These are phyloP conservation scores for Penicillium samsonianum DNA, from an alignment of 495 filamentous ascomycete genomes.

Conservation along the genomic window DNA sequence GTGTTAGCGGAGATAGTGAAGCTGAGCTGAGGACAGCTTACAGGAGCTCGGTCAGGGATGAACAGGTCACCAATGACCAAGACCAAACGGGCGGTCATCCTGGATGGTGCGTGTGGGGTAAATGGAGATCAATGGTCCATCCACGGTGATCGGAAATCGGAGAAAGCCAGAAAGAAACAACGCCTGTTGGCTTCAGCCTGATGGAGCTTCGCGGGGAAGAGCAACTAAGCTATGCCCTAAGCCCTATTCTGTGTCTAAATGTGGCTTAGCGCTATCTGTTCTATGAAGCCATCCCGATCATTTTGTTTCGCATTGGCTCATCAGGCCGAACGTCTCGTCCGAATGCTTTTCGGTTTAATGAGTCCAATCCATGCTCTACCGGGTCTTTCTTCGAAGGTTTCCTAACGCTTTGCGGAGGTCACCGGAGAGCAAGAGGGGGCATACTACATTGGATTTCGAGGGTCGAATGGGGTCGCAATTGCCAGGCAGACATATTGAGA, in stretches of 20 bases:
- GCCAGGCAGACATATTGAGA: neutral
- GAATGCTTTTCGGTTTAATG: constrained; percentile 9
- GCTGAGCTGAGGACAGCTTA: constrained; percentile 39
- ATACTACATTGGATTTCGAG: constrained; percentile 13
- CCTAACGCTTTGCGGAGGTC: constrained; percentile 19
- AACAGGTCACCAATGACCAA: constrained; percentile 96
- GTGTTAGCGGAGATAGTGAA: constrained; percentile 24
- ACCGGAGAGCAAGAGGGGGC: constrained; percentile 14
- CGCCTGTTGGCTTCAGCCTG: constrained; percentile 17
- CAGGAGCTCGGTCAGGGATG: constrained; percentile 93
- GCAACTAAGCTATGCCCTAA: constrained; percentile 30
- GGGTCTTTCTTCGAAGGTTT: constrained; percentile 7
- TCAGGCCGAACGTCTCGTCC: constrained; percentile 16
- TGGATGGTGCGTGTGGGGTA: constrained; percentile 25
- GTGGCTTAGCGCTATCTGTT: constrained; percentile 10
- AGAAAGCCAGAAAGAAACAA: constrained; percentile 11
- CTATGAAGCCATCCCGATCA: constrained; percentile 8
- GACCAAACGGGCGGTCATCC: constrained; percentile 79
- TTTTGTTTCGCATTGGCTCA: constrained; percentile 17
- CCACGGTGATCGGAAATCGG: constrained; percentile 23
- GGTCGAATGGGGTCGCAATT: neutral
- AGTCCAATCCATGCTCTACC: constrained; percentile 9
- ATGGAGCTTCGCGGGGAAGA: constrained; percentile 44
- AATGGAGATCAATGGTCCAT: constrained; percentile 31
- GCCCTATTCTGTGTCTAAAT: constrained; percentile 26